Percentiles rank a stretch among this genome's conserved stretches.
Evolutionary conservation across 73 alveolate genomes (phyloP).

Genomic region (Loxodes magnus): DNA sequence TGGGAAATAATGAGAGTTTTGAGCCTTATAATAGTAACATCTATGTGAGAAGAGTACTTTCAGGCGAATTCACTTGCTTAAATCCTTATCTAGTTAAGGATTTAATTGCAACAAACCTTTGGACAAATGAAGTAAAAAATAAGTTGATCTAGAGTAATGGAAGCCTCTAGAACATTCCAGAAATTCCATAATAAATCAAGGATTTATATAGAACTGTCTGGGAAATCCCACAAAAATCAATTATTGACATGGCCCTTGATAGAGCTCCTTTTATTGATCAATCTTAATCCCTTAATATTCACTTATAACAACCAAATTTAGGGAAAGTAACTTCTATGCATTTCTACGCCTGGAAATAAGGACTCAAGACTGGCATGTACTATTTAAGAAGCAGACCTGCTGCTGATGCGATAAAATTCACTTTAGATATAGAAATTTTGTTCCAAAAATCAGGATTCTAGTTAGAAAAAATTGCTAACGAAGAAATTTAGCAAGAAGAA

Average conservation of each 20-base stretch:
- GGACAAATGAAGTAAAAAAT: conserved; percentile 65
- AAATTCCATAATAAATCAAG: conserved; percentile 48
- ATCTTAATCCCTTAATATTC: conserved; percentile 27
- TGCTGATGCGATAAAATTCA: conserved; percentile 89
- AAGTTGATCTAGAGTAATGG: conserved; percentile 71
- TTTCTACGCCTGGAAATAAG: conserved; percentile 34
- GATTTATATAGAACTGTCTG: conserved; percentile 85
- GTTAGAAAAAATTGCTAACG: too few species aligned
- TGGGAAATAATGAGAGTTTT: conserved; percentile 83
- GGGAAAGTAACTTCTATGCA: conserved; percentile 31
- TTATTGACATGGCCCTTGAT: conserved; percentile 73
- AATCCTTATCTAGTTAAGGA: conserved; percentile 89
- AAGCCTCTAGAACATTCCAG: conserved; percentile 52
- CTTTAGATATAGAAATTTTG: conserved; percentile 72
- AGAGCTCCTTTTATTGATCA: conserved; percentile 45
- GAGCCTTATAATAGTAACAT: conserved; percentile 91
- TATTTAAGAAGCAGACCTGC: conserved; percentile 87
- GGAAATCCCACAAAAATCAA: conserved; percentile 81
- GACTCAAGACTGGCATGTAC: conserved; percentile 80
- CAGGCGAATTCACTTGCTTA: conserved; percentile 84
- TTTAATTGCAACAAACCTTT: conserved; percentile 56
- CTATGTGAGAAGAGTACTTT: conserved; percentile 85
- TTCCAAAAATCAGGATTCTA: too few species aligned
- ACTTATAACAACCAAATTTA: conserved; percentile 6
- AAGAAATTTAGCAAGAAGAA: too few species aligned